Conservation (phyloP, 2,329 filamentous ascomycete species). For the Aspergillus hortae region DNA sequence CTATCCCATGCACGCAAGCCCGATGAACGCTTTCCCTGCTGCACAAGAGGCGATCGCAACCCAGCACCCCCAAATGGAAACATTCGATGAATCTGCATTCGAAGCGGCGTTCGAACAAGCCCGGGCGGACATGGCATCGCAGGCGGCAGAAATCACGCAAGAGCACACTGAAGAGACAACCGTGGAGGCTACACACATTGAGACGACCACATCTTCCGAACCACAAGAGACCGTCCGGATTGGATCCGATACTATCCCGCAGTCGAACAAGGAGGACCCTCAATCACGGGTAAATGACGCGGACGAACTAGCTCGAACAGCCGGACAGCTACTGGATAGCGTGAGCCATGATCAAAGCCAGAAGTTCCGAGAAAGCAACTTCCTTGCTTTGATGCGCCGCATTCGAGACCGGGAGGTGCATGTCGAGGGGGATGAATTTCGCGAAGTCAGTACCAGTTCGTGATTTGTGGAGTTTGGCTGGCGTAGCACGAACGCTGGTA, state of each 20-base stretch:
- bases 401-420: conserved; percentile 69
- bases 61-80: conserved; percentile 23
- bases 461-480: conserved; percentile 34
- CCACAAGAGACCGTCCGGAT: conserved; percentile 32
- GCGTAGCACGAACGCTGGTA: conserved; percentile 37
- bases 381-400: conserved; percentile 71
- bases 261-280: conserved; percentile 30
- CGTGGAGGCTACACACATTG: conserved; percentile 16
- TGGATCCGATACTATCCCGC: conserved; percentile 42
- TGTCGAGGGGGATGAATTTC: conserved; percentile 63
- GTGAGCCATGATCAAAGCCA: conserved; percentile 65
- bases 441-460: conserved; percentile 45
- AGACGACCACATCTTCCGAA: conserved; percentile 9
- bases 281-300: conserved; percentile 46
- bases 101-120: conserved; percentile 44
- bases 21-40: conserved; percentile 20
- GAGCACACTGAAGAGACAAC: conserved; percentile 9
- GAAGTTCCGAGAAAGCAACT: conserved; percentile 76
- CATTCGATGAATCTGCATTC: conserved; percentile 45
- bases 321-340: conserved; percentile 65
- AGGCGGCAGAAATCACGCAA: conserved; percentile 16
- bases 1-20: conserved; percentile 21
- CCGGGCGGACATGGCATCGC: conserved; percentile 33
- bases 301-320: conserved; percentile 69
- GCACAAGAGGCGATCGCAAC: conserved; percentile 22